A percentile compares a stretch with the other conserved stretches of the same genome.
Conservation (phyloP, 176 grass and related monocot genomes). For the Chrysopogon serrulatus region DNA sequence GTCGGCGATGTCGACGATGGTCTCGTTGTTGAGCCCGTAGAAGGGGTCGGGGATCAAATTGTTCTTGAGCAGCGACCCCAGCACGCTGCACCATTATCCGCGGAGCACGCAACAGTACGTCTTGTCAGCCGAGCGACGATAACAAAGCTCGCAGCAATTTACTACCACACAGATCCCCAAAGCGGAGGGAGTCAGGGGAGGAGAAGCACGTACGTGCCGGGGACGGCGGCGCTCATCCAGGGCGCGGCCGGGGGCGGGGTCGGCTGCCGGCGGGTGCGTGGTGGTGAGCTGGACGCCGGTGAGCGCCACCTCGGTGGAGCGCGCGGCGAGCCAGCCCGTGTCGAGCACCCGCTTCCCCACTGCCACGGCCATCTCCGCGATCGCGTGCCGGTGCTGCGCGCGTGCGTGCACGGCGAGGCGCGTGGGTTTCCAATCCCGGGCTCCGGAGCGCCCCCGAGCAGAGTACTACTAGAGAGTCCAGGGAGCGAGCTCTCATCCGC, state of each 20-base stretch:
- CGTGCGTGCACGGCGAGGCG: background rate
- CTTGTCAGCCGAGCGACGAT: background rate
- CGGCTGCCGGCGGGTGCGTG: constrained; percentile 53
- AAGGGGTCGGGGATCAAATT: constrained; percentile 86
- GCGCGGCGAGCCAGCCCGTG: constrained; percentile 90
- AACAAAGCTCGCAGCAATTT: background rate
- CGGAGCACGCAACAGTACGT: constrained; percentile 11
- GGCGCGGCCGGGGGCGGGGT: constrained; percentile 32
- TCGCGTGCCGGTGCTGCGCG: background rate
- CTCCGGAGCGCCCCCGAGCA: background rate
- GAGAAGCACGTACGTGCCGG: constrained; percentile 67
- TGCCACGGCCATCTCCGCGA: constrained; percentile 10
- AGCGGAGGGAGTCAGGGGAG: background rate
- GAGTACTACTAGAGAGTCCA: background rate
- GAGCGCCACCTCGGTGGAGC: constrained; percentile 67
- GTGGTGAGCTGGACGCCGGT: constrained; percentile 91
- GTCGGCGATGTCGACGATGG: constrained; percentile 89
- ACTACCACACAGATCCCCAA: background rate
- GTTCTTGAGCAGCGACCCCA: constrained; percentile 88
- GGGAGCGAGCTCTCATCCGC: background rate
- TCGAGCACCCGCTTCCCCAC: constrained; percentile 72
- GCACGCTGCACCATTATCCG: constrained; percentile 46
- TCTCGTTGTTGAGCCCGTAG: constrained; percentile 94
- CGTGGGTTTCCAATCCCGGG: background rate
- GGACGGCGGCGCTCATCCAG: constrained; percentile 79